Conservation (phyloP, 805 yeast species). For the Metschnikowia lunata region DNA sequence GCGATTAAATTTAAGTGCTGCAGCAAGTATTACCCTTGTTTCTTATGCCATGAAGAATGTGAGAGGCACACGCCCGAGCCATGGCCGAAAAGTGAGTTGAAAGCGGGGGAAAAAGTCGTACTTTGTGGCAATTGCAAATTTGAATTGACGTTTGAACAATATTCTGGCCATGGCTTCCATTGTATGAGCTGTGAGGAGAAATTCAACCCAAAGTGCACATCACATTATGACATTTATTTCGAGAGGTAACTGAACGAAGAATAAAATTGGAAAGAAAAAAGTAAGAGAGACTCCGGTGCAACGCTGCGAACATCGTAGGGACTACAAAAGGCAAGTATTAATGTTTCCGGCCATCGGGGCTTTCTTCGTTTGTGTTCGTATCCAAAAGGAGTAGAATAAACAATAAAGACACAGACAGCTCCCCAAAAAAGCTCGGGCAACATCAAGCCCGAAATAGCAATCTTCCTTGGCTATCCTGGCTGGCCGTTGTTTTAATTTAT, state of each 20-base stretch:
- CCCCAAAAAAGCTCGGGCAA: too few species aligned
- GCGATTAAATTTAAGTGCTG: slow-evolving; percentile 41
- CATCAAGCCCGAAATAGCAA: too few species aligned
- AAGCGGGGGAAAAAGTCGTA: slow-evolving; percentile 19
- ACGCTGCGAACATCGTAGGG: background rate
- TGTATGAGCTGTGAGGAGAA: slow-evolving; percentile 25
- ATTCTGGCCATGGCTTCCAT: slow-evolving; percentile 11
- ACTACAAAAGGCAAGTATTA: too few species aligned
- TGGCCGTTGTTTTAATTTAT: too few species aligned
- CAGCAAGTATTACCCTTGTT: slow-evolving; percentile 34
- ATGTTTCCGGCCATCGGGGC: too few species aligned
- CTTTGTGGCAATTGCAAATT: slow-evolving; percentile 35
- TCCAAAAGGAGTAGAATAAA: too few species aligned
- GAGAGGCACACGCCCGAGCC: slow-evolving; percentile 13
- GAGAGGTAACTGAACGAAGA: slow-evolving; percentile 10
- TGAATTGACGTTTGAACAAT: slow-evolving; percentile 28
- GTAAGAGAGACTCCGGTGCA: background rate
- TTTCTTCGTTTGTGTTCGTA: too few species aligned
- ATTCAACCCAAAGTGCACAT: slow-evolving; percentile 38
- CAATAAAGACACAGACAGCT: too few species aligned
- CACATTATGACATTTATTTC: slow-evolving; percentile 36
- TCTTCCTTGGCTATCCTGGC: too few species aligned
- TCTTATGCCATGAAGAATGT: slow-evolving; percentile 30
- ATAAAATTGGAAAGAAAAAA: background rate
- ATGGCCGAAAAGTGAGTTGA: slow-evolving; percentile 14